phyloP scores from a whole-genome alignment of 2,329 filamentous ascomycete genomes.

The Pseudocercospora vitis region DNA sequence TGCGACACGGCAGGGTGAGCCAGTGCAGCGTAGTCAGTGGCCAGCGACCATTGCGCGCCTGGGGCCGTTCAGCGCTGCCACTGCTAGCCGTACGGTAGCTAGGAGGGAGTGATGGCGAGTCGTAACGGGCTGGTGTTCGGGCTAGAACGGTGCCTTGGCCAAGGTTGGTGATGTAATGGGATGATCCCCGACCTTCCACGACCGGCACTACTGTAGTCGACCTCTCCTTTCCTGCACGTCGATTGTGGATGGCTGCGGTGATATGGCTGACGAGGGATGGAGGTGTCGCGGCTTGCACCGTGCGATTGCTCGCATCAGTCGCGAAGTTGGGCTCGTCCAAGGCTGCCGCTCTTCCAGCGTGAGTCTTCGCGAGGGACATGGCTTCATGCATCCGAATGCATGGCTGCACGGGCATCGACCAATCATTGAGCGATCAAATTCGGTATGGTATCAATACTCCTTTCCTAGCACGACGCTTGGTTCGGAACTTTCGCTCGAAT shows the following conservation, averaged over 20 bases:
- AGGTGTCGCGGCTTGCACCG: neutral
- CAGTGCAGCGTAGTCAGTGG: neutral
- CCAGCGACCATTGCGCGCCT: neutral
- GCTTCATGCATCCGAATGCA: conserved; percentile 3
- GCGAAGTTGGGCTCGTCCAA: neutral
- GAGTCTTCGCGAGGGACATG: neutral
- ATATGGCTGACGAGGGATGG: neutral
- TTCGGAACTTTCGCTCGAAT: neutral
- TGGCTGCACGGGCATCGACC: conserved; percentile 6
- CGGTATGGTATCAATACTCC: neutral
- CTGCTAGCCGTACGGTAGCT: too few relatives aligned
- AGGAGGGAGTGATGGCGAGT: neutral
- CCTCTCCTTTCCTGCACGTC: neutral
- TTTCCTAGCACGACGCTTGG: neutral
- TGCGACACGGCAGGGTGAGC: neutral
- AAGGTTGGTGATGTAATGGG: conserved; percentile 1
- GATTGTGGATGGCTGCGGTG: neutral
- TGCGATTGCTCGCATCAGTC: neutral
- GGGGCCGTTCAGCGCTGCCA: neutral
- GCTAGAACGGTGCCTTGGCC: neutral
- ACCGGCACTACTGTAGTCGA: too few relatives aligned
- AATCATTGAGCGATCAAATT: conserved; percentile 2
- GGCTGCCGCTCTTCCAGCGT: neutral
- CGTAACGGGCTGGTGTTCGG: neutral
- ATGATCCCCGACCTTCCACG: neutral